A percentile compares a stretch with the other conserved stretches of the same genome.
These are phyloP conservation scores for Piedraia hortae DNA, from an alignment of 2,329 filamentous ascomycete species.

Conservation along the genomic window DNA sequence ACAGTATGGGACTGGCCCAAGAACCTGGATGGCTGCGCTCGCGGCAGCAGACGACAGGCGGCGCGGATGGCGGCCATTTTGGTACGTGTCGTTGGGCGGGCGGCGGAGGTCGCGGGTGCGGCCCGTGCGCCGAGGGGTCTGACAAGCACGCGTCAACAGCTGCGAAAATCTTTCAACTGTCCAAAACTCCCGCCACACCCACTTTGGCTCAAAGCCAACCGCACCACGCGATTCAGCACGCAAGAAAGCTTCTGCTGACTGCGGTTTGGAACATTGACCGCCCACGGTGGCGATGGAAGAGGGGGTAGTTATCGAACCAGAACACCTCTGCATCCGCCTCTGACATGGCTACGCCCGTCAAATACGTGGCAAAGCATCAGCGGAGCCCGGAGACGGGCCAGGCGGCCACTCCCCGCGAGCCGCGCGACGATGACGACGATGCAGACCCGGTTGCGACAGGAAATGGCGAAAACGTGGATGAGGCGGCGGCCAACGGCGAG, in stretches of 20 bases:
- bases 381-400: no score
- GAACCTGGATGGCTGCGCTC: not conserved
- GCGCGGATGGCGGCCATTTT: not conserved
- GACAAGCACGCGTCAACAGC: constrained; percentile 1
- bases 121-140: constrained; percentile 1
- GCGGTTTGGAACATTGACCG: constrained; percentile 2
- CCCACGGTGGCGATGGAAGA: constrained; percentile 3
- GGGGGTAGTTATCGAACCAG: constrained; percentile 2
- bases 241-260: no score
- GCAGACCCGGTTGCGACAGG: no score
- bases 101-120: not conserved
- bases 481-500: no score
- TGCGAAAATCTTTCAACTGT: constrained; percentile 1
- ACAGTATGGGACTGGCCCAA: not conserved
- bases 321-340: not conserved
- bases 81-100: not conserved
- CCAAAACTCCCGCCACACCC: constrained; percentile 8
- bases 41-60: not conserved
- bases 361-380: no score
- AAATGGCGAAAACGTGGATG: no score
- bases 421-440: constrained; percentile 1
- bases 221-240: constrained; percentile 6
- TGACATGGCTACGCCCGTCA: no score
- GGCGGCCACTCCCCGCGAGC: no score
- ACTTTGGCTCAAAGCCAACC: constrained; percentile 11